These are phyloP conservation scores for Penicillium turbatum DNA, from an alignment of 495 filamentous ascomycete species.

Conservation along the genomic window DNA sequence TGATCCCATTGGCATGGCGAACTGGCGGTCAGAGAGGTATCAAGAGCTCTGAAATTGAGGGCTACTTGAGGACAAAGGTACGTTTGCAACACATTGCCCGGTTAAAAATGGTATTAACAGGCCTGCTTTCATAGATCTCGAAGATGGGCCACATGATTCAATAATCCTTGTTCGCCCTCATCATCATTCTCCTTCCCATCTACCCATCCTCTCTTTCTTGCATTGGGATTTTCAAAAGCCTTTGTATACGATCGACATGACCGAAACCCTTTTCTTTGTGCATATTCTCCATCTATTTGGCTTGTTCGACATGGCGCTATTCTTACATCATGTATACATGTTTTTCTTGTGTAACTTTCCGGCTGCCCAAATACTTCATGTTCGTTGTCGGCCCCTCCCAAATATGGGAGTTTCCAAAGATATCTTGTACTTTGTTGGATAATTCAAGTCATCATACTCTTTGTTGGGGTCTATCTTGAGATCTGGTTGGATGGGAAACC, in stretches of 20 bases:
- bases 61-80: constrained; percentile 92
- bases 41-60: constrained; percentile 80
- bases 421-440: not conserved
- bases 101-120: not conserved
- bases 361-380: not conserved
- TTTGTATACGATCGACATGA: constrained; percentile 27
- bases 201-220: constrained; percentile 10
- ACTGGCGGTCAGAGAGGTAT: constrained; percentile 75
- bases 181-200: constrained; percentile 3
- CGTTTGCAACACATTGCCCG: not conserved
- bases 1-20: constrained; percentile 95
- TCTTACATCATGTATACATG: constrained; percentile 11
- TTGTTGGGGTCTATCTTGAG: not conserved
- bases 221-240: constrained; percentile 9
- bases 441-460: not conserved
- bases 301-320: not conserved
- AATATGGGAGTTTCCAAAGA: not conserved
- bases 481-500: too few relatives aligned
- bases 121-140: constrained; percentile 47
- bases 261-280: constrained; percentile 11
- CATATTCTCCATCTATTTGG: constrained; percentile 15
- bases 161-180: constrained; percentile 21
- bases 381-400: not conserved
- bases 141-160: constrained; percentile 70
- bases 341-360: constrained; percentile 4